Conservation (phyloP, 1,284 basidiomycete genomes). For the Lignosus rhinocerotis region DNA sequence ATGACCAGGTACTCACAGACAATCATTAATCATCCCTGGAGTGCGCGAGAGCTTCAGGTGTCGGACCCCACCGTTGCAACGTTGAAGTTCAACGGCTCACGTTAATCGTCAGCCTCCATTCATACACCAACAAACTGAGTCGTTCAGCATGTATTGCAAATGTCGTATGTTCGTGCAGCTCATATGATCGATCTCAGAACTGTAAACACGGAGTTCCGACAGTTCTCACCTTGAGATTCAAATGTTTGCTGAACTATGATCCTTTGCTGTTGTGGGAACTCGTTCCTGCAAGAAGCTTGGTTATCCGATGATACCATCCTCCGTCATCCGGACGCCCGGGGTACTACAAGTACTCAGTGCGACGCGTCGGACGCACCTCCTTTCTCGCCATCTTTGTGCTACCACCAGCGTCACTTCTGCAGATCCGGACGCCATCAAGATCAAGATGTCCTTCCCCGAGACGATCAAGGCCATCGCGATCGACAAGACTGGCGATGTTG, state of each 20-base stretch:
- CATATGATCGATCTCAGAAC: background rate
- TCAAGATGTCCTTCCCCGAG: constrained; percentile 51
- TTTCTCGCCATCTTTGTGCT: constrained; percentile 33
- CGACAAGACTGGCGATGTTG: constrained; percentile 68
- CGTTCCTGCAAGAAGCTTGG: background rate
- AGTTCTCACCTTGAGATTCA: too few relatives aligned
- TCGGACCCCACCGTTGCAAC: too few relatives aligned
- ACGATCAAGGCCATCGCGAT: constrained; percentile 63
- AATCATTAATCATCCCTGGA: too few relatives aligned
- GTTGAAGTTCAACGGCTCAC: too few relatives aligned
- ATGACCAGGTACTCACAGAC: too few relatives aligned
- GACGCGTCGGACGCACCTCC: constrained; percentile 21
- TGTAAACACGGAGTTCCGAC: constrained; percentile 4
- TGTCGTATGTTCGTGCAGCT: too few relatives aligned
- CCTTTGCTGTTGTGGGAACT: background rate
- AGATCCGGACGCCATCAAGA: background rate
- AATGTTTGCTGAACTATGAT: too few relatives aligned
- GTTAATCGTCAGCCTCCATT: too few relatives aligned
- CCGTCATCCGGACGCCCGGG: constrained; percentile 10
- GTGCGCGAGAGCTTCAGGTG: too few relatives aligned
- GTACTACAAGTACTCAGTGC: background rate
- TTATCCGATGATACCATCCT: constrained; percentile 24
- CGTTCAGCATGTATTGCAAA: too few relatives aligned
- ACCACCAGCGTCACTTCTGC: background rate
- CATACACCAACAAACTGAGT: too few relatives aligned